Conservation (phyloP, 495 filamentous ascomycete genomes). For the Parachaetomium inaequale region DNA sequence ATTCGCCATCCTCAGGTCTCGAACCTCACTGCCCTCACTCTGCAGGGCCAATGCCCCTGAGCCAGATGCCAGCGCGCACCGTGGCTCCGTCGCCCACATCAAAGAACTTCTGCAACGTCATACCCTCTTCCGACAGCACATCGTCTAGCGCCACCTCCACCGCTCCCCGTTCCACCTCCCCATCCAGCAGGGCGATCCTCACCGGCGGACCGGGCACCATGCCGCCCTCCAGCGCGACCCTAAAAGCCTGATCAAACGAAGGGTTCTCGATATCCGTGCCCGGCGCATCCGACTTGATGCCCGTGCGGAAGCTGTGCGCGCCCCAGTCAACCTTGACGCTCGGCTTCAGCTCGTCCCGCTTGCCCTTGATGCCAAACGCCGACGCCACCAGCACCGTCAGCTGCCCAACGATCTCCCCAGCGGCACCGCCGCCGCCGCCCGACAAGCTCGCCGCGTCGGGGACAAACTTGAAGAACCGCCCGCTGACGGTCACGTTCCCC, state of each 20-base stretch:
- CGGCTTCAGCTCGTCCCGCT: constrained; percentile 37
- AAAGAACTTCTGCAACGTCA: constrained; percentile 34
- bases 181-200: constrained; percentile 36
- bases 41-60: too few relatives aligned
- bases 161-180: constrained; percentile 29
- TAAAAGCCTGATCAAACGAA: constrained; percentile 38
- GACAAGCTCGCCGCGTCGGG: constrained; percentile 31
- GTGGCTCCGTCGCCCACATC: constrained; percentile 33
- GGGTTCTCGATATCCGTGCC: constrained; percentile 44
- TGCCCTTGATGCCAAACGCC: constrained; percentile 33
- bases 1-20: too few relatives aligned
- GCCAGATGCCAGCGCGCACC: constrained; percentile 20
- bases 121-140: constrained; percentile 30
- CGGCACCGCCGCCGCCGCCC: constrained; percentile 16
- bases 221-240: constrained; percentile 33
- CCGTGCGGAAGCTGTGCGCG: constrained; percentile 33
- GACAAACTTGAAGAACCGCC: constrained; percentile 36
- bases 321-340: constrained; percentile 42
- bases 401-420: constrained; percentile 30
- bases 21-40: too few relatives aligned
- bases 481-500: constrained; percentile 31
- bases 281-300: constrained; percentile 35
- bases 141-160: constrained; percentile 39
- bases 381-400: constrained; percentile 38
- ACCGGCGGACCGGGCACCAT: constrained; percentile 31